Percentiles rank a stretch among this genome's conserved stretches.
Evolutionary conservation across 495 filamentous ascomycete genomes (phyloP).

Genomic region (Xylaria sp.): DNA sequence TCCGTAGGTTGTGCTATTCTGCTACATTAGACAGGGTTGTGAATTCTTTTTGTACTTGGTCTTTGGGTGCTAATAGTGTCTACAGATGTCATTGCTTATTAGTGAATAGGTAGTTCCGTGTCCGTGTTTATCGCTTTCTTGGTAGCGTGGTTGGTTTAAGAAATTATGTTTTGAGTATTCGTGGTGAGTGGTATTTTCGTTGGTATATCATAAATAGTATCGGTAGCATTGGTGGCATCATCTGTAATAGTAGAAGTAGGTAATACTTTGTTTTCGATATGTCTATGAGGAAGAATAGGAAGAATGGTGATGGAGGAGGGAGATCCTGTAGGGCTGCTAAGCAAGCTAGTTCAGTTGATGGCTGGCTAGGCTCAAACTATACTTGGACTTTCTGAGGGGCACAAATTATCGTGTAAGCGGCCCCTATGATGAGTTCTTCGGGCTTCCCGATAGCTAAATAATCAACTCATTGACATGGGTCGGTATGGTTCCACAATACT

Average conservation of each 20-base stretch:
- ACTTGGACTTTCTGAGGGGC: background rate
- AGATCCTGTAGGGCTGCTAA: background rate
- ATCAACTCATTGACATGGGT: background rate
- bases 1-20: no score
- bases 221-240: no score
- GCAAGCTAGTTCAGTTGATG: no score
- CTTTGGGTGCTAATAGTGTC: no score
- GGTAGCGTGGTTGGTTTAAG: background rate
- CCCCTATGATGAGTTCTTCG: background rate
- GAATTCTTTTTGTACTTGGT: background rate
- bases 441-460: background rate
- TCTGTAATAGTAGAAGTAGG: no score
- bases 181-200: background rate
- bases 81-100: background rate
- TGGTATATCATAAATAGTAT: background rate
- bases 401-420: background rate
- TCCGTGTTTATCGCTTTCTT: background rate
- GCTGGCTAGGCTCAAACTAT: background rate
- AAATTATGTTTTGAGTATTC: background rate
- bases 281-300: background rate
- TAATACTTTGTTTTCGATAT: no score
- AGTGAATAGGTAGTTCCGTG: background rate
- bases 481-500: background rate
- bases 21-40: background rate
- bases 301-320: background rate